Percentiles rank a stretch among this genome's conserved stretches.
Evolutionary conservation across 805 yeast genomes (phyloP).

Genomic region (Teunomyces panamensis): DNA sequence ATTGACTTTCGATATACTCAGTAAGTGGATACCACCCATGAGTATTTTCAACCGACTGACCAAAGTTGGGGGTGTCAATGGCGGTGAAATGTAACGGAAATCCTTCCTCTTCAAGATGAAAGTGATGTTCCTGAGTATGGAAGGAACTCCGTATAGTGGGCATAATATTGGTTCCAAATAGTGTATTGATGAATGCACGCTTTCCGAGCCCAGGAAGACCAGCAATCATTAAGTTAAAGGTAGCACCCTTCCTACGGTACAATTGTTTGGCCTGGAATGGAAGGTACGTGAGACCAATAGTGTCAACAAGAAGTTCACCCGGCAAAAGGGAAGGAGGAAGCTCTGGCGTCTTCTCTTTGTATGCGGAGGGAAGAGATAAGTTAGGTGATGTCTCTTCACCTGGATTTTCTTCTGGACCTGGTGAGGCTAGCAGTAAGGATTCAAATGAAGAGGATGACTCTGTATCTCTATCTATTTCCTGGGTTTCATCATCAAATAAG

Average conservation of each 20-base stretch:
- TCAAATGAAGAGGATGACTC: neutral
- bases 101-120: slow-evolving; percentile 16
- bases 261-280: slow-evolving; percentile 29
- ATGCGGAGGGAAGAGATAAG: neutral
- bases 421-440: neutral
- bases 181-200: slow-evolving; percentile 24
- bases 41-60: slow-evolving; percentile 58
- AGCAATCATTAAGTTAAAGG: slow-evolving; percentile 37
- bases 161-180: slow-evolving; percentile 17
- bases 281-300: slow-evolving; percentile 21
- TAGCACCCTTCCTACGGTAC: slow-evolving; percentile 26
- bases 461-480: neutral
- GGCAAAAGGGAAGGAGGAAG: neutral
- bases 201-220: slow-evolving; percentile 30
- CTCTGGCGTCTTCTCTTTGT: neutral
- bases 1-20: slow-evolving; percentile 77
- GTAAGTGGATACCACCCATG: slow-evolving; percentile 44
- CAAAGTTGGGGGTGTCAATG: slow-evolving; percentile 53
- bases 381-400: neutral
- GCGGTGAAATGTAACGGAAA: slow-evolving; percentile 18
- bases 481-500: neutral
- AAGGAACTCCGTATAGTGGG: neutral
- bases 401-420: neutral
- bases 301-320: neutral
- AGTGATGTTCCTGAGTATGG: slow-evolving; percentile 5